Conservation (phyloP, 306 rosid species). For the Dalbergia oliveri region DNA sequence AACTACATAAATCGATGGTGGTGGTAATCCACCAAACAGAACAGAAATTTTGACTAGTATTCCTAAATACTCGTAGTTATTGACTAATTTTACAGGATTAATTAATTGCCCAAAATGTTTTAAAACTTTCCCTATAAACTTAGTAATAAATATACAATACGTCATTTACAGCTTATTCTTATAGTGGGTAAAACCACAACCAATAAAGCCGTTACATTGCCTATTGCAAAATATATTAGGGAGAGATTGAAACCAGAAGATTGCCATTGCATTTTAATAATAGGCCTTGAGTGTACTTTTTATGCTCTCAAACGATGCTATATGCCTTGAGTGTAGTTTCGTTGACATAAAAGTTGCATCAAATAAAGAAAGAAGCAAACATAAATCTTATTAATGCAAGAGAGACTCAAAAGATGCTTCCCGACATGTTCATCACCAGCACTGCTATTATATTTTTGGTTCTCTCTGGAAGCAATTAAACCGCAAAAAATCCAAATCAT, state of each 20-base stretch:
- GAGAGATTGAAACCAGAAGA: not conserved
- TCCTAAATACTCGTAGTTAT: not conserved
- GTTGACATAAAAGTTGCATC: too few species aligned
- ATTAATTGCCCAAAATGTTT: not conserved
- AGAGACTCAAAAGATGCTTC: too few species aligned
- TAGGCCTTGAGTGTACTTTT: too few species aligned
- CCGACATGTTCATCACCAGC: too few species aligned
- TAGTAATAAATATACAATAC: not conserved
- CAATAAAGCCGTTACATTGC: not conserved
- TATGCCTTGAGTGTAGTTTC: too few species aligned
- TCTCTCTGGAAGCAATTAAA: too few species aligned
- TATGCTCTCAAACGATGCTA: too few species aligned
- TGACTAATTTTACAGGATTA: not conserved
- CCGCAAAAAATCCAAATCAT: too few species aligned
- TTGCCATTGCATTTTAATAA: not conserved
- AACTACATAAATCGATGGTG: not conserved
- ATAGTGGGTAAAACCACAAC: not conserved
- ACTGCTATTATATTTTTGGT: too few species aligned
- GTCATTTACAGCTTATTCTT: not conserved
- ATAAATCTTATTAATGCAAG: too few species aligned
- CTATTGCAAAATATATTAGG: not conserved
- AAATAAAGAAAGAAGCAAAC: too few species aligned
- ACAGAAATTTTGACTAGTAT: not conserved
- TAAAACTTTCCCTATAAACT: not conserved
- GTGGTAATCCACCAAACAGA: not conserved